Evolutionary conservation across 768 basidiomycete genomes (phyloP), one percentile per base, ranked within the genome.

Genomic region (Termitomyces eurrhizus): DNA sequence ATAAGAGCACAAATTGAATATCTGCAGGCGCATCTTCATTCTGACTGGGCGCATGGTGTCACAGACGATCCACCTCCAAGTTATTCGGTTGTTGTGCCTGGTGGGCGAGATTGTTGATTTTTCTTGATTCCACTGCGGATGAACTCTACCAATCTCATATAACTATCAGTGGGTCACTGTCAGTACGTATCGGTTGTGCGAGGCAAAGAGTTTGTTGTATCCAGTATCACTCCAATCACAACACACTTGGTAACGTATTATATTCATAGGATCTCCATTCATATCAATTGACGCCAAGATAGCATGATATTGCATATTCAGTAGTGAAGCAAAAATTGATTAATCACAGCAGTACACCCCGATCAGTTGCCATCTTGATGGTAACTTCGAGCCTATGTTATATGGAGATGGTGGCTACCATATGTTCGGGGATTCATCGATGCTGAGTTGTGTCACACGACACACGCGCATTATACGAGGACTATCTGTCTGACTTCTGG

Each of bases 61-160:
- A 60, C 63, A 51, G 58, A 67, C 13, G 66, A 67, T 21, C 64
- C 62, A n/a, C 66, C 64, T 18, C 66, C 66, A 3, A 62, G 60
- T 46, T 67, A 67, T 56, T 61, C 58, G 16, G 39, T 62, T 37
- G 39, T 44, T 24, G 39, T 51, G 24, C 54, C 32, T 36, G 9
- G 21, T 48, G 44, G 26, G 26, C n/a, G 21, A 56, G 4, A 11
- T 18, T 33, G 13, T 18, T 54, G 4, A 41, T 41, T 11, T 53
- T 21, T 52, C 52, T 26, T 16, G 5, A 39, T 37, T 39, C 14
- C 6, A 53, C 24, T 53, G 32, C 6, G 12, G 1, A 35, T n/a
- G n/a, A 49, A 4, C n/a, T 4, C 33, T n/a, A 21, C 21, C 21
- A 21, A 21, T 21, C 26, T 21, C 3, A 52, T 52, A 21, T 36